Evolutionary conservation across 306 rosid genomes (phyloP), one percentile per base, ranked within the genome.

Genomic region (Canavalia gladiata): DNA sequence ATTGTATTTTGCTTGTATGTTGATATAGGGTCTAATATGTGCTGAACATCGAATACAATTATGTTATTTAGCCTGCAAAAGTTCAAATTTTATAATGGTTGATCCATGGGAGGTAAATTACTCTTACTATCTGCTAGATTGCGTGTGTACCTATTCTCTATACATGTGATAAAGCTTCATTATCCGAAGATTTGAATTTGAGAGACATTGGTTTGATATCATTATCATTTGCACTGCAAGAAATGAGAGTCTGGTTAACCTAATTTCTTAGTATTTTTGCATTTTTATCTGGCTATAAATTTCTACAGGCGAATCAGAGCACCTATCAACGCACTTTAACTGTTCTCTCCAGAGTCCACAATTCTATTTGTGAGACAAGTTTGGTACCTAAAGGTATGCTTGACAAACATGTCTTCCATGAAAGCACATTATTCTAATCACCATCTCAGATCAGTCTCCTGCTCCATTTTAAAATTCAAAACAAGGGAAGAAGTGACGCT

Each of bases 61-160:
- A 68, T 93, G 97, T 77, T 67, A 83, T 66, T 88, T 87, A 66
- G 96, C 97, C 71, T 89, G 98, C 82, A 84, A 81, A 86, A 89
- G 88, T 88, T 95, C 98, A 41, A 89, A 88, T 6, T 93, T 90
- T 79, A 35, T 93, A 78, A 95, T 93, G 98, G 97, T 93, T 81
- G 99, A 95, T 88, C 94, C 91, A 45, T 95, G 99, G 98, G 99
- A 95, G 93, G 98, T 93, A 89, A 54, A 6, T 52, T 68, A 52
- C 60, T 72, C 70, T 39, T 46, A 76, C 43, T 47, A 34, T 74
- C 42, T n/a, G 76, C 69, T 43, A 25, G 43, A 29, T 47, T 58
- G 12, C 56, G 2, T 2, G 9, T n/a, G 3, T 51, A 3, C 58
- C 57, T 8, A 39, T 76, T 69, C 51, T 37, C 4, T 76, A 8